phyloP scores from a whole-genome alignment of 257 asterid species.

The Fraxinus anomala region DNA sequence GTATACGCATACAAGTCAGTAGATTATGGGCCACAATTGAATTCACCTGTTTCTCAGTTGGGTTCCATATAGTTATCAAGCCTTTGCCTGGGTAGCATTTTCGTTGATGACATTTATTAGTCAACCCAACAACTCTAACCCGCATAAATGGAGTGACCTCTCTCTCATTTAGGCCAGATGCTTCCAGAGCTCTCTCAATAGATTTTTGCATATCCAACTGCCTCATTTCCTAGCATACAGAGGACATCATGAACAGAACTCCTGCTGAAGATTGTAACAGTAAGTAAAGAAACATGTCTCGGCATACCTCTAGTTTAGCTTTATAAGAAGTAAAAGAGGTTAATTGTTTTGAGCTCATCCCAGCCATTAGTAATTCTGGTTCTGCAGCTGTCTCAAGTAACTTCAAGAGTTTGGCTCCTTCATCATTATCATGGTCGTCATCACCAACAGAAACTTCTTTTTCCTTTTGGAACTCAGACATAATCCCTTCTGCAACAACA shows the following conservation, averaged over 20 bases:
- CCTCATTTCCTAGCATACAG: slow-evolving; percentile 54
- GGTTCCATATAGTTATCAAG: slow-evolving; percentile 92
- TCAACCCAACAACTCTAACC: slow-evolving; percentile 84
- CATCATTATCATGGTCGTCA: slow-evolving; percentile 71
- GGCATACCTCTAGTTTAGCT: slow-evolving; percentile 82
- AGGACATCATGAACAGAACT: slow-evolving; percentile 25
- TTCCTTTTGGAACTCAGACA: slow-evolving; percentile 68
- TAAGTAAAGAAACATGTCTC: slow-evolving; percentile 19
- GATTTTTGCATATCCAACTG: slow-evolving; percentile 66
- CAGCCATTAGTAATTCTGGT: slow-evolving; percentile 96
- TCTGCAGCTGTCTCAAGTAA: slow-evolving; percentile 97
- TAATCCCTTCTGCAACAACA: slow-evolving; percentile 72
- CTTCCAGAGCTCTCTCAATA: slow-evolving; percentile 73
- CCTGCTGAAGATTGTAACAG: slow-evolving; percentile 10
- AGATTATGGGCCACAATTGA: slow-evolving; percentile 13
- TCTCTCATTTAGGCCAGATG: slow-evolving; percentile 76
- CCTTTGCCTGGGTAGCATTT: slow-evolving; percentile 51
- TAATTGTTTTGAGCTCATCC: slow-evolving; percentile 84
- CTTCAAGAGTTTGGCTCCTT: slow-evolving; percentile 91
- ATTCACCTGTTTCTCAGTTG: slow-evolving; percentile 84
- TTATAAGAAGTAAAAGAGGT: slow-evolving; percentile 72
- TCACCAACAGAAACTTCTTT: slow-evolving; percentile 41
- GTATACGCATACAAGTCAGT: slow-evolving; percentile 16
- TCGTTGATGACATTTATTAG: slow-evolving; percentile 40
- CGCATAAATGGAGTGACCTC: slow-evolving; percentile 85